Conservation (phyloP, 1,139 yeast genomes). For the Suhomyces ambrosiae region DNA sequence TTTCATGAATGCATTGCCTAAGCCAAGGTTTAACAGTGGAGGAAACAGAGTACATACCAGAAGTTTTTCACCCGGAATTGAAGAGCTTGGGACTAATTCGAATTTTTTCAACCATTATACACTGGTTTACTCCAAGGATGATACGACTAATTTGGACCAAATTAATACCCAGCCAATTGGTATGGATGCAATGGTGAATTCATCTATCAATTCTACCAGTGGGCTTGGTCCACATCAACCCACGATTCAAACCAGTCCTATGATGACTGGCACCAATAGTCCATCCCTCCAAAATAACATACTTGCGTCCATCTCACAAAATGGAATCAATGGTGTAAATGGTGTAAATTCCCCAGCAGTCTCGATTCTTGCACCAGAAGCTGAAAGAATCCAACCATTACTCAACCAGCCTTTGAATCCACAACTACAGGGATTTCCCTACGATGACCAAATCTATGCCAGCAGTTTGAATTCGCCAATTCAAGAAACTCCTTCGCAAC, state of each 20-base stretch:
- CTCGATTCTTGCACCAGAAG: background rate
- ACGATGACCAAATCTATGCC: slow-evolving; percentile 25
- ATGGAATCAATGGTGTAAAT: background rate
- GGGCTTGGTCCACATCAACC: background rate
- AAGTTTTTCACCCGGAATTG: slow-evolving; percentile 20
- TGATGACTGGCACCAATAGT: background rate
- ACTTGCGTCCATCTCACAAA: background rate
- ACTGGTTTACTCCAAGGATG: slow-evolving; percentile 28
- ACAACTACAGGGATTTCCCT: slow-evolving; percentile 21
- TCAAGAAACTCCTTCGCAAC: slow-evolving; percentile 11
- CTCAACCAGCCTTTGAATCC: slow-evolving; percentile 3
- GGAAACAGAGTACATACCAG: slow-evolving; percentile 13
- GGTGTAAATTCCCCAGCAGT: background rate
- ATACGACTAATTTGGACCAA: slow-evolving; percentile 10
- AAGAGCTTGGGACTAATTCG: slow-evolving; percentile 10
- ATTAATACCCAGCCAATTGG: slow-evolving; percentile 16
- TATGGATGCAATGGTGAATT: slow-evolving; percentile 4
- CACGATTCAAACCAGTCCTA: background rate
- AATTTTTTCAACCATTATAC: slow-evolving; percentile 27
- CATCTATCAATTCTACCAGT: background rate
- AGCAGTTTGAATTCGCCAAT: slow-evolving; percentile 15
- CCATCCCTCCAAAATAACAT: background rate
- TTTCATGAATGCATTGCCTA: slow-evolving; percentile 37
- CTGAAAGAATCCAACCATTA: background rate
- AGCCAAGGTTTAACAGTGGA: slow-evolving; percentile 18